Evolutionary conservation across 495 filamentous ascomycete species (phyloP), one percentile per base, ranked within the genome.

Genomic region (Halenospora varia): DNA sequence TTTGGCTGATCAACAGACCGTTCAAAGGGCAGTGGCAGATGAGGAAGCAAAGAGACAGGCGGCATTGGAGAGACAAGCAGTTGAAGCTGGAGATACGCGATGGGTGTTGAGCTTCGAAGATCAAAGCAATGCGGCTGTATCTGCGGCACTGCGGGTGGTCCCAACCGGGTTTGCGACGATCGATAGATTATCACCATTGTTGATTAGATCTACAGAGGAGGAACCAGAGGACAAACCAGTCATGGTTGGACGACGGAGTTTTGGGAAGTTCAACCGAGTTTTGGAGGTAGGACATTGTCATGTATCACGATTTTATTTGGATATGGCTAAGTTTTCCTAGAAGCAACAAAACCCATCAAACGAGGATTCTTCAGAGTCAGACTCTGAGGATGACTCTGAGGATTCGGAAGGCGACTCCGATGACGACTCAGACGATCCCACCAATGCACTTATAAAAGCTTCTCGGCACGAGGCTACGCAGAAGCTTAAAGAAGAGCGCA

Each of bases 1-100:
- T 65, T 57, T 68, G 20, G 66, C 60, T 51, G 73, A 82, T 52
- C 75, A 77, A 22, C 66, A 72, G 24, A 75, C 75, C 2, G 77
- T 95, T 17, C 73, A 86, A 57, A 84, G 84, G 2, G 90, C 90
- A 2, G 66, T 92, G 8, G 85, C 83, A 0, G 83, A 82, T 9
- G 89, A 95, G 65, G 89, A 94, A 66, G 78, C 76, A 53, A 91
- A 88, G 64, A 83, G 88, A 18, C 76, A 82, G 60, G 81, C 82
- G 25, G 90, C 90, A 1, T 63, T 94, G 35, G 79, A 87, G 45
- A 81, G 80, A 54, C 80, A 85, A 54, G 89, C 87, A 2, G 85
- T 82, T 18, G 86, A 88, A 56, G 79, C 87, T 6, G 90, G 89
- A 22, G 94, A 97, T 71, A 88, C 89, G 9, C 84, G 87, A 72